Evolutionary conservation across 2,329 filamentous ascomycete species (phyloP), one percentile per base, ranked within the genome.

Genomic region (Arthrobotrys entomopaga): DNA sequence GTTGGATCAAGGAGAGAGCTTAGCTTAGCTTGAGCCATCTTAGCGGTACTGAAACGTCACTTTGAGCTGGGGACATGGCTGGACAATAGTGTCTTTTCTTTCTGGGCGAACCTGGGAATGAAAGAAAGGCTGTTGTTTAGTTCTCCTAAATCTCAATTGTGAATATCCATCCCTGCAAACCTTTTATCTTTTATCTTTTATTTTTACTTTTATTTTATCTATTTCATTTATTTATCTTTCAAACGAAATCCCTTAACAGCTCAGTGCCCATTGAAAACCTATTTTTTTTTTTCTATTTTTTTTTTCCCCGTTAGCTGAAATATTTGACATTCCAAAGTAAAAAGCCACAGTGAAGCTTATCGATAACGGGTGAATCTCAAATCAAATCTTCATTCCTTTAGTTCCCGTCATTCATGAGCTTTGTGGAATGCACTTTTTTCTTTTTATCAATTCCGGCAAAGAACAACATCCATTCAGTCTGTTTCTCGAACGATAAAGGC

Each of bases 21-120:
- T 19, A 24, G n/a, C n/a, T 57, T 43, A 65, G 67, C 60, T 56
- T 65, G 56, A 34, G 38, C 49, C 29, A 34, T 19, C 42, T n/a
- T 15, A 43, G 58, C 56, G 19, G 42, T 61, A 29, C 48, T 61
- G 48, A 61, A 67, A 67, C 63, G 70, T 74, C 70, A 67, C 69
- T 49, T 29, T 67, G 29, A 22, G 50, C 53, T 40, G 46, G 60
- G 43, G 15, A 20, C 58, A 65, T 59, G 52, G 50, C 58, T 57
- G 42, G 49, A 53, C 22, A n/a, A 38, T 13, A 7, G 13, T 56
- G 15, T 38, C 8, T 10, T 11, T 38, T 56, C 24, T 57, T 42
- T 15, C 29, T 48, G 19, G 24, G 48, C 13, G 43, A 50, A 49
- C 46, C 46, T 67, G 38, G 22, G 11, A 20, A 40, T 16, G 15